Evolutionary conservation across 2,329 filamentous ascomycete genomes (phyloP).

Genomic region (Clarireedia homoeocarpa): DNA sequence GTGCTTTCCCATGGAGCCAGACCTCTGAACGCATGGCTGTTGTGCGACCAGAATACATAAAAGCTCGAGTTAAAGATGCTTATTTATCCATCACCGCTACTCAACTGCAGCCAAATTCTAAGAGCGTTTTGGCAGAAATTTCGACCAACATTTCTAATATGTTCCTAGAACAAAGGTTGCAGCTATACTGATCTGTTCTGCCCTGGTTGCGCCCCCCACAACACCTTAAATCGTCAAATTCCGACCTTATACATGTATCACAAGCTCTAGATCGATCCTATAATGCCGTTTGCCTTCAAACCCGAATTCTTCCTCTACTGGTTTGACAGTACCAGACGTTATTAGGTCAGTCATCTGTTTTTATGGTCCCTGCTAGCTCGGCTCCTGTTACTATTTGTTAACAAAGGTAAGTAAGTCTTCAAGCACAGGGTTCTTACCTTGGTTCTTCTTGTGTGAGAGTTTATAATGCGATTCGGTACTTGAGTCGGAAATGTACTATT

Average conservation of each 20-base stretch:
- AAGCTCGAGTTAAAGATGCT: background rate
- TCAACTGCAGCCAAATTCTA: too few relatives aligned
- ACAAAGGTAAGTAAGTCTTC: too few relatives aligned
- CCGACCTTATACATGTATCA: background rate
- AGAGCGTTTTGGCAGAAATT: too few relatives aligned
- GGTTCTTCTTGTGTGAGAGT: background rate
- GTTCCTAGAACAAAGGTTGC: background rate
- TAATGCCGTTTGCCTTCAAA: background rate
- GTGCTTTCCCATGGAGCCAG: too few relatives aligned
- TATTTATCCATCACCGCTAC: background rate
- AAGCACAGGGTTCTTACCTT: background rate
- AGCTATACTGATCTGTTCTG: background rate
- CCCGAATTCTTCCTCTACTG: background rate
- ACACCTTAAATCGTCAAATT: background rate
- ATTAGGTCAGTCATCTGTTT: background rate
- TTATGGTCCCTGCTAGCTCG: background rate
- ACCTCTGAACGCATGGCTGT: too few relatives aligned
- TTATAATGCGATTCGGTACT: background rate
- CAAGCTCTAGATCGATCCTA: background rate
- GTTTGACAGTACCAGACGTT: background rate
- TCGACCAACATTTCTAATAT: too few relatives aligned
- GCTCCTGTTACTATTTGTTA: background rate
- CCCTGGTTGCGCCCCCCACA: background rate
- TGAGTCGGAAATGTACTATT: constrained; percentile 1
- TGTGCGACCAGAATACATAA: too few relatives aligned